Base-by-base conservation (phyloP, 2,329 filamentous ascomycete genomes). In the Chaetomium strumarium region DNA sequence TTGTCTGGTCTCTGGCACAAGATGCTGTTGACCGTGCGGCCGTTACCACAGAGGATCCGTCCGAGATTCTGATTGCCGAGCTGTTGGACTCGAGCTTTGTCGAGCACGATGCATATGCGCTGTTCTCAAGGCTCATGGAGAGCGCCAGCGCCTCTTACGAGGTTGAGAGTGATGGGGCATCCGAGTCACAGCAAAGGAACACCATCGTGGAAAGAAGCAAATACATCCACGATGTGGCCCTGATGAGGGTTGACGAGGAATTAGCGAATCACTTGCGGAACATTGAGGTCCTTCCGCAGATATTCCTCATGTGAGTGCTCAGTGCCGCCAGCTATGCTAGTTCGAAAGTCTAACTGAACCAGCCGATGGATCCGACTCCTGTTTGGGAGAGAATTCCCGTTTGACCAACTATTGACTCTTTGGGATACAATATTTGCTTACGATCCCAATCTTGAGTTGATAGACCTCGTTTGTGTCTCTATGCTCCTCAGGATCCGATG, bases 361-460 rank as follows among this genome's bases (percentile, higher is more conserved):
- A 91, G 88, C 58, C 90, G 93, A 52, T 99, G 93, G 93, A 87
- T 97, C 53, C 83, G 93, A 29, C 80, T 99, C 1, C 72, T 99
- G 0, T 97, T 97, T 64, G 91, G 92, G 45, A 81, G 93, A 59
- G 93, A 99, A 67, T 97, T 96, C 62, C 83, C 89, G 0, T 95
- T 97, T 56, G 83, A 91, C 49, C 83, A 95, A 56, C 79, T 91
- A 38, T 78, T 99, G 36, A 74, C 81, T 19, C 78, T 99, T 51
- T 99, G 93, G 93, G 93, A 99, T 70, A 80, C 85, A 8, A 75
- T 99, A 1, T 95, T 99, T 66, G 88, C 91, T 2, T 83, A 95
- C 63, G 91, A 96, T 62, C 79, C 92, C 8, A 78, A 80, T 0
- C 71, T 96, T 29, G 83, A 90, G 46, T 73, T 97, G 31, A 83